A percentile compares a stretch with the other conserved stretches of the same genome.
These are phyloP conservation scores for Aegilops longissima DNA, from an alignment of 176 grass and related monocot genomes.

Conservation along the genomic window DNA sequence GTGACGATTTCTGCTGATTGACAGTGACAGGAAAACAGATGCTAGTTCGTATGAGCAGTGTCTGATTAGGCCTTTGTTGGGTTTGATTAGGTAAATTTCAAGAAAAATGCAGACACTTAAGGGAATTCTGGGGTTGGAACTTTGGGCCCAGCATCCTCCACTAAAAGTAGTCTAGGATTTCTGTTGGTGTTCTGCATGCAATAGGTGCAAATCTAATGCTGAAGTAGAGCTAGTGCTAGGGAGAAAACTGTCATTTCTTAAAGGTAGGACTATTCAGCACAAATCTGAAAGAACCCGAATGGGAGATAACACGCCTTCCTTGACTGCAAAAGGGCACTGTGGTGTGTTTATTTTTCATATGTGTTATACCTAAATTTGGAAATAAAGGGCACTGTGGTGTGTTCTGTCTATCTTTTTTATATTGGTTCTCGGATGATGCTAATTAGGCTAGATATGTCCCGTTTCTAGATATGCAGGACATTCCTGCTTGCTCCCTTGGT, in stretches of 20 bases:
- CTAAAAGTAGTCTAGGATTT: not conserved
- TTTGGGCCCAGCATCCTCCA: not conserved
- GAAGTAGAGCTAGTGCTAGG: not conserved
- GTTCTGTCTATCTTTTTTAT: not conserved
- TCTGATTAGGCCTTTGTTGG: not conserved
- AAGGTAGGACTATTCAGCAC: not conserved
- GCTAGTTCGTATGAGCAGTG: not conserved
- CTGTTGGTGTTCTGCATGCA: conserved; percentile 5
- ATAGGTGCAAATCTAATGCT: conserved; percentile 6
- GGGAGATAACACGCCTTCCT: not conserved
- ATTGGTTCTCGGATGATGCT: not conserved
- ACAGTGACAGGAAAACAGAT: not conserved
- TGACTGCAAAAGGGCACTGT: not conserved
- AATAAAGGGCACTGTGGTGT: not conserved
- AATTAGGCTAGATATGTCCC: not conserved
- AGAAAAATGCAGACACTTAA: not conserved
- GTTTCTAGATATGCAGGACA: not conserved
- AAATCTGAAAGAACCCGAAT: not conserved
- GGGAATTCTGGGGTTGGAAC: not conserved
- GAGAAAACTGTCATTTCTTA: not conserved
- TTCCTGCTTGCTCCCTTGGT: not conserved
- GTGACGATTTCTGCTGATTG: conserved; percentile 11
- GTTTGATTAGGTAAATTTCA: not conserved
- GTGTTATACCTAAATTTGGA: conserved; percentile 15
- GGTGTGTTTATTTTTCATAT: not conserved